Conservation (phyloP, 495 filamentous ascomycete genomes). For the Penicillium bialowiezense region DNA sequence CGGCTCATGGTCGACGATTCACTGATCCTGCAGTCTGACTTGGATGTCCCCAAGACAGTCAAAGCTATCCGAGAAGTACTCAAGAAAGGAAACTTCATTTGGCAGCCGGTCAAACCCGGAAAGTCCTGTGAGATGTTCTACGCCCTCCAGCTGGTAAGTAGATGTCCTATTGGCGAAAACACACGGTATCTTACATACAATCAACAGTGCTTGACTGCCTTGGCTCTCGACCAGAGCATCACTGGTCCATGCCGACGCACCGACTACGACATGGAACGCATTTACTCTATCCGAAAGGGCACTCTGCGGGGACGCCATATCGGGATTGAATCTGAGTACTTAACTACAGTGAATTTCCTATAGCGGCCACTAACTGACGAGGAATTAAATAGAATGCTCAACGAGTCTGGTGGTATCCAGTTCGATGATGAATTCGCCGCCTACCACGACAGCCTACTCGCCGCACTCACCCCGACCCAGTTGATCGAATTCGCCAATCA, state of each 20-base stretch:
- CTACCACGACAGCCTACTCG: no score
- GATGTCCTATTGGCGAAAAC: not conserved
- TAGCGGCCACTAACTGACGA: no score
- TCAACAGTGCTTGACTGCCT: slow-evolving; percentile 26
- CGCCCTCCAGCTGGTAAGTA: slow-evolving; percentile 30
- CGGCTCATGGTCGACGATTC: slow-evolving; percentile 26
- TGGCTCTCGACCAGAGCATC: slow-evolving; percentile 25
- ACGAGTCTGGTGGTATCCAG: no score
- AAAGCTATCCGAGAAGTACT: not conserved
- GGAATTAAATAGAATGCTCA: no score
- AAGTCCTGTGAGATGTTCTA: slow-evolving; percentile 21
- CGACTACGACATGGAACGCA: slow-evolving; percentile 29
- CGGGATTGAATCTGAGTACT: no score
- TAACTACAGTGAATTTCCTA: no score
- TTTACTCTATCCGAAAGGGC: slow-evolving; percentile 21
- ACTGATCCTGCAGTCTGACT: slow-evolving; percentile 3
- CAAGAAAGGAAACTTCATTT: slow-evolving; percentile 20
- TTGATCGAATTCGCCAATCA: no score
- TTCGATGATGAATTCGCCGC: no score
- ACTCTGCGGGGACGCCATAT: no score
- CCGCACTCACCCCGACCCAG: no score
- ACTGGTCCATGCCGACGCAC: slow-evolving; percentile 22
- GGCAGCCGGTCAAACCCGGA: slow-evolving; percentile 3
- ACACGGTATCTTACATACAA: not conserved
- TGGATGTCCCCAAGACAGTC: not conserved